These are phyloP conservation scores for Candida hungchunana DNA, from an alignment of 805 yeast genomes.

Conservation along the genomic window DNA sequence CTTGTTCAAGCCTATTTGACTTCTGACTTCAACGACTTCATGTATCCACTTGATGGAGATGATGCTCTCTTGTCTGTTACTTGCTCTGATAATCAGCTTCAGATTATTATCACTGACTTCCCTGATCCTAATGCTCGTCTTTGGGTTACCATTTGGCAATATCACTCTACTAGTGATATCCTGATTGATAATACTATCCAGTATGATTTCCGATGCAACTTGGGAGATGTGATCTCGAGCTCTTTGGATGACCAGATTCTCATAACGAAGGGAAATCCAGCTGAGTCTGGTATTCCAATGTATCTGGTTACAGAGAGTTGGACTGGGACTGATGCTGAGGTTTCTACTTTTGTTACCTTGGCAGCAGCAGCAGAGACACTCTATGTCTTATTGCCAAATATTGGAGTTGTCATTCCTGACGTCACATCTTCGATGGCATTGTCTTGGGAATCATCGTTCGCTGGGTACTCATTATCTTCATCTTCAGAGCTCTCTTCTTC, in stretches of 20 bases:
- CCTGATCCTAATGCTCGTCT: slow-evolving; percentile 28
- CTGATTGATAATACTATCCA: slow-evolving; percentile 8
- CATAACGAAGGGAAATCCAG: slow-evolving; percentile 18
- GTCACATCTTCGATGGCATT: too few relatives aligned
- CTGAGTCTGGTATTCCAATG: slow-evolving; percentile 21
- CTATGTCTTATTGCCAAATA: slow-evolving; percentile 19
- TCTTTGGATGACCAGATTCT: too few relatives aligned
- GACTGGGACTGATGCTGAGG: slow-evolving; percentile 18
- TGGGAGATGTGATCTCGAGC: too few relatives aligned
- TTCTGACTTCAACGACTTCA: slow-evolving; percentile 32
- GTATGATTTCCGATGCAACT: slow-evolving; percentile 15
- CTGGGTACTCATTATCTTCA: too few relatives aligned
- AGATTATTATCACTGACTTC: slow-evolving; percentile 19
- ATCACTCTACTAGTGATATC: slow-evolving; percentile 6
- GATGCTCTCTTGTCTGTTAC: slow-evolving; percentile 11
- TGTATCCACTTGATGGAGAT: slow-evolving; percentile 25
- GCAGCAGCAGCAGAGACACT: slow-evolving; percentile 18
- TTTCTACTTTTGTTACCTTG: slow-evolving; percentile 13
- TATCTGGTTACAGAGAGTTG: slow-evolving; percentile 15
- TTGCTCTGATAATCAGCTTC: slow-evolving; percentile 25
- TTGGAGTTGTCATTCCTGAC: too few relatives aligned
- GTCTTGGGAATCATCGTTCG: too few relatives aligned
- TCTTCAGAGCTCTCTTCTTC: too few relatives aligned
- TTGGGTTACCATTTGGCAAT: slow-evolving; percentile 31
- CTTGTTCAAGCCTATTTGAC: slow-evolving; percentile 20